Evolutionary conservation across 345 rosid species (phyloP).

Genomic region (Salix caprea): DNA sequence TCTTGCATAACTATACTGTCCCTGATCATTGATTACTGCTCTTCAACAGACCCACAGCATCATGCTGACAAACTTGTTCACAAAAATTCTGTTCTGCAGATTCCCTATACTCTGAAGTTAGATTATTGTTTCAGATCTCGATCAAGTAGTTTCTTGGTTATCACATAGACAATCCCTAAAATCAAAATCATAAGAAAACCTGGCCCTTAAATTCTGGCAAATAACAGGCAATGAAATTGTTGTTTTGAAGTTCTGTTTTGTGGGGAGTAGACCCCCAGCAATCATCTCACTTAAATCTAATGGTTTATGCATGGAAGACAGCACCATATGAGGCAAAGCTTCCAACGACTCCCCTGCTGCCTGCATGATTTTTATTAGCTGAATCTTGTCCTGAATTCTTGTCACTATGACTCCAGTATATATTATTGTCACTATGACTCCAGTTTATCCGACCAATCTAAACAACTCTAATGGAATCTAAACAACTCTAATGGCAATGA

Average conservation of each 20-base stretch:
- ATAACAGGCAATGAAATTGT: constrained; percentile 71
- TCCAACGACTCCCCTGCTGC: constrained; percentile 8
- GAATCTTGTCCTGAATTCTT: constrained; percentile 25
- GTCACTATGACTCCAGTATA: constrained; percentile 40
- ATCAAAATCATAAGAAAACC: constrained; percentile 53
- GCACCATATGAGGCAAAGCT: constrained; percentile 19
- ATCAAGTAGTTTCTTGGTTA: constrained; percentile 27
- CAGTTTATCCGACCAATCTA: constrained; percentile 61
- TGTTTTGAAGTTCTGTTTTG: constrained; percentile 83
- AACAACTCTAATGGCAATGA: constrained; percentile 65
- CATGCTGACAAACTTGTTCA: constrained; percentile 26
- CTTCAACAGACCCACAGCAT: constrained; percentile 14
- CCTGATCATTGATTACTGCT: constrained; percentile 15
- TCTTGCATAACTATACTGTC: constrained; percentile 19
- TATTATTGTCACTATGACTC: constrained; percentile 31
- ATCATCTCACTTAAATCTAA: constrained; percentile 62
- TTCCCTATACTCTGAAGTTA: constrained; percentile 10
- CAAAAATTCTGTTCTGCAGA: constrained; percentile 5
- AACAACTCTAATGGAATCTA: constrained; percentile 79
- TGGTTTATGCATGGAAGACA: constrained; percentile 23
- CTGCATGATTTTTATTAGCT: constrained; percentile 21
- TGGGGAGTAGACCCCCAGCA: constrained; percentile 93
- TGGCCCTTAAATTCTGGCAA: constrained; percentile 70
- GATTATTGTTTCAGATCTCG: constrained; percentile 22
- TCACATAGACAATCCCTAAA: constrained; percentile 40